Conservation (phyloP, 495 filamentous ascomycete species). For the Xanthoparmelia taractica region DNA sequence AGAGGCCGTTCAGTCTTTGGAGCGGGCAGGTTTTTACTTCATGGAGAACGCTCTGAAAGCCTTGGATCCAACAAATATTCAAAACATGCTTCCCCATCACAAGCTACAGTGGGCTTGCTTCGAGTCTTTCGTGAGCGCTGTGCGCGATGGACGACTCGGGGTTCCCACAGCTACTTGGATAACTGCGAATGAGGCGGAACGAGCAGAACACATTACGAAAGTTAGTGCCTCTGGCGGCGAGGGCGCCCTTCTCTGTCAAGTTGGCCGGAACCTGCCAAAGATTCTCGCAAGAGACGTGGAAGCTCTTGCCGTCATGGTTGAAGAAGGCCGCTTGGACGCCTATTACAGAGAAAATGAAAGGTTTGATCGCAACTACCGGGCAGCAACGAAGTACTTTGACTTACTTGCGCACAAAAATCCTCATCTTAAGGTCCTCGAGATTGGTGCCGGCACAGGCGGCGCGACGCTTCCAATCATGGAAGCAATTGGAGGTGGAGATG, state of each 20-base stretch:
- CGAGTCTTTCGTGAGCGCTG: not conserved
- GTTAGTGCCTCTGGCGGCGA: not conserved
- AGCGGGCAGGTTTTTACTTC: slow-evolving; percentile 18
- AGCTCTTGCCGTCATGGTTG: slow-evolving; percentile 4
- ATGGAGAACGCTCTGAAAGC: slow-evolving; percentile 8
- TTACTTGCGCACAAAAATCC: slow-evolving; percentile 31
- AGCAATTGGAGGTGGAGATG: slow-evolving; percentile 25
- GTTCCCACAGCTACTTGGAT: slow-evolving; percentile 10
- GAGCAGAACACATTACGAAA: not conserved
- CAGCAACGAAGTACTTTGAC: slow-evolving; percentile 19
- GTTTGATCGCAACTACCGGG: slow-evolving; percentile 2
- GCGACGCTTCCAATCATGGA: slow-evolving; percentile 36
- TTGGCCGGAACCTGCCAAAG: slow-evolving; percentile 1
- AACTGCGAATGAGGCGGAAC: not conserved
- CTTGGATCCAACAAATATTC: not conserved
- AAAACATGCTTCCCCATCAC: slow-evolving; percentile 14
- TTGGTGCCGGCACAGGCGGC: slow-evolving; percentile 20
- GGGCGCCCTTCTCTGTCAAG: slow-evolving; percentile 4
- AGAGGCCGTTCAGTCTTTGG: not conserved
- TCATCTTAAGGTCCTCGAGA: slow-evolving; percentile 29
- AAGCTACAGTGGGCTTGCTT: slow-evolving; percentile 11
- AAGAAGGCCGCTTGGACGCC: slow-evolving; percentile 7
- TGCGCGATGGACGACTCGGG: not conserved
- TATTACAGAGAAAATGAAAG: slow-evolving; percentile 6
- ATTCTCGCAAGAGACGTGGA: not conserved